Evolutionary conservation across 176 grass and related monocot species (phyloP).

Genomic region (Dendrocalamus sinicus): DNA sequence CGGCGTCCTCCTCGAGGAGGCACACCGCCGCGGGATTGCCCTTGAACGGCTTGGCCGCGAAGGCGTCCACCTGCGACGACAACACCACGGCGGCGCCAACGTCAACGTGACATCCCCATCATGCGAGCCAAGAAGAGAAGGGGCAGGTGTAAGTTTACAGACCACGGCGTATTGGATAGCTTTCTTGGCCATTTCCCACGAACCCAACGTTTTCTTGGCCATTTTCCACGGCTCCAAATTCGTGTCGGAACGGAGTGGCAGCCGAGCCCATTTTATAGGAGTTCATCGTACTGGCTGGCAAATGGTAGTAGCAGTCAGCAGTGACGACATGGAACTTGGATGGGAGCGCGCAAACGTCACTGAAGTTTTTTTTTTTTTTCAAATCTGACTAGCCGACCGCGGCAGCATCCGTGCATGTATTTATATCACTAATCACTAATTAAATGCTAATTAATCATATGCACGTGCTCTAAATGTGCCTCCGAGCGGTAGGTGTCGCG

Average conservation of each 20-base stretch:
- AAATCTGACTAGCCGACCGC: no score
- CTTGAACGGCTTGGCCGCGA: slow-evolving; percentile 65
- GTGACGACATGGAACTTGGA: neutral
- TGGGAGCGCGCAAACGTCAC: no score
- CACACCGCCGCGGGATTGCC: slow-evolving; percentile 80
- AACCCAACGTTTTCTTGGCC: slow-evolving; percentile 14
- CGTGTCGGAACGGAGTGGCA: neutral
- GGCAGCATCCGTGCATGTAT: no score
- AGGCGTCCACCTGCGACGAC: slow-evolving; percentile 70
- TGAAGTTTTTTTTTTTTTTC: no score
- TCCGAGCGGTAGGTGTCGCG: no score
- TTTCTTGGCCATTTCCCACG: slow-evolving; percentile 41
- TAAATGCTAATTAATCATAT: no score
- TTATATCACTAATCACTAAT: no score
- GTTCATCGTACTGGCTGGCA: no score
- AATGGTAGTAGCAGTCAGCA: neutral
- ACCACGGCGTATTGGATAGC: slow-evolving; percentile 58
- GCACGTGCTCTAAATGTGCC: no score
- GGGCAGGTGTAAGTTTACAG: neutral
- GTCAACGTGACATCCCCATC: neutral
- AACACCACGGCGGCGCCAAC: neutral
- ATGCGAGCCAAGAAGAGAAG: neutral
- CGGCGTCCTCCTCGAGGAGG: slow-evolving; percentile 49
- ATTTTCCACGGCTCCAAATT: slow-evolving; percentile 14
- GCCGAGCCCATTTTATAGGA: neutral